Base-by-base conservation (phyloP, 169 alveolate species). In the Plasmodium yoelii region DNA sequence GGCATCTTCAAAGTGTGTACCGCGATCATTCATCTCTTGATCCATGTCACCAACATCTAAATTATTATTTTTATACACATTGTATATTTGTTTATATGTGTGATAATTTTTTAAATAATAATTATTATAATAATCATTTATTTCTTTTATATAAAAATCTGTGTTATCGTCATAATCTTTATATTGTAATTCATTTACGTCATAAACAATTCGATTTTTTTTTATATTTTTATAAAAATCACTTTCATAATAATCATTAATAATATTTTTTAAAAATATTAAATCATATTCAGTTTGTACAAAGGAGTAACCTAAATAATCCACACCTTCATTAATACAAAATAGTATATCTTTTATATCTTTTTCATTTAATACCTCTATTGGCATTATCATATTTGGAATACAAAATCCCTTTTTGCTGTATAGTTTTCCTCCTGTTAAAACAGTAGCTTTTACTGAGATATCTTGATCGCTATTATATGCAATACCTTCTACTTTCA, bases 321-420 rank as follows among this genome's bases (percentile, higher is more conserved):
- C 96, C 19, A 92, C 87, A 8, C 93, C 95, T 42, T 84, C 91
- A 10, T 92, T 93, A 12, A 87, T 56, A 64, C 95, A 72, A 90
- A 96, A 95, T 60, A 96, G 90, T 13, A 96, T 93, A 67, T 94
- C 95, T 77, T 92, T 91, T 42, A 90, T 91, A 90, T 95, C 98
- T 34, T 92, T 95, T 61, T 84, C 95, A 44, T 87, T 88, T 42
- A 95, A 55, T 10, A 96, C 93, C 51, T 94, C 95, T 9, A 95
- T 88, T 8, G 96, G 94, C 42, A 95, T 68, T 12, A 73, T 91
- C 34, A 93, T 88, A 44, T 95, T 91, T 34, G 98, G 98, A n/a
- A 93, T 80, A 64, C 95, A 89, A 72, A 95, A 88, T 15, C 97
- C 97, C 84, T 95, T 95, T 64, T 95, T 94, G 64, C 95, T 89